Percentiles rank a stretch among this genome's conserved stretches.
phyloP scores from a whole-genome alignment of 2,329 filamentous ascomycete species.

The Alternaria triticina region DNA sequence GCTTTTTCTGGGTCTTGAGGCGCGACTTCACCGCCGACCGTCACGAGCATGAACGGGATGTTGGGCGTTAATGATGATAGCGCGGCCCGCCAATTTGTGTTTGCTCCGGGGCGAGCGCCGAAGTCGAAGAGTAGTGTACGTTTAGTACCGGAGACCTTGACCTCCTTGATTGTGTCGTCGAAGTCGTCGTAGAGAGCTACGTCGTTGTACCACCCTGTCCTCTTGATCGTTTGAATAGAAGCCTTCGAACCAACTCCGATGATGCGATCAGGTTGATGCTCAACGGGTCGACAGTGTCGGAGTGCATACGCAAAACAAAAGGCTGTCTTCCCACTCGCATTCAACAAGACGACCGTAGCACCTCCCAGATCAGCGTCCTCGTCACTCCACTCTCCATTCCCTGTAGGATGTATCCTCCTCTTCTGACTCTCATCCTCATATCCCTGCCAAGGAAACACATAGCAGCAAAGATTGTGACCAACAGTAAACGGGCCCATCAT shows the following conservation, averaged over 20 bases:
- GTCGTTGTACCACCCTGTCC: slow-evolving; percentile 28
- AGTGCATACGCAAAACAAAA: slow-evolving; percentile 27
- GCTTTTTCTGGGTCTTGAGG: slow-evolving; percentile 12
- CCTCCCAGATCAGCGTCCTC: slow-evolving; percentile 24
- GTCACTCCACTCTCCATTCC: slow-evolving; percentile 22
- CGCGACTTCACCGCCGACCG: slow-evolving; percentile 24
- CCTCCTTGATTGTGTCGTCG: background rate
- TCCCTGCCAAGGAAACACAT: slow-evolving; percentile 25
- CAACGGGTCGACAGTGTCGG: slow-evolving; percentile 21
- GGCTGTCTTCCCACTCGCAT: slow-evolving; percentile 31
- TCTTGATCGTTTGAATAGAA: slow-evolving; percentile 15
- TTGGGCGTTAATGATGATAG: background rate
- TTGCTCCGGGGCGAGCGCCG: slow-evolving; percentile 22
- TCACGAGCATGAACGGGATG: slow-evolving; percentile 16
- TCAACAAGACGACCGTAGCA: slow-evolving; percentile 25
- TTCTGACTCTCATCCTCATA: background rate
- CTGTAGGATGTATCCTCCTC: slow-evolving; percentile 19
- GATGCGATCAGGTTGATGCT: slow-evolving; percentile 21
- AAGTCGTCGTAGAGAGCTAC: slow-evolving; percentile 20
- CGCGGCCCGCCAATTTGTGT: slow-evolving; percentile 11
- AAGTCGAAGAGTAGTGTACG: slow-evolving; percentile 31
- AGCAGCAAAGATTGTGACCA: slow-evolving; percentile 22
- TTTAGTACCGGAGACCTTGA: background rate
- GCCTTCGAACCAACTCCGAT: slow-evolving; percentile 27
- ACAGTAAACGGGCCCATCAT: slow-evolving; percentile 26